phyloP scores from a whole-genome alignment of 768 basidiomycete species.

The Pleurotus sapidus region DNA sequence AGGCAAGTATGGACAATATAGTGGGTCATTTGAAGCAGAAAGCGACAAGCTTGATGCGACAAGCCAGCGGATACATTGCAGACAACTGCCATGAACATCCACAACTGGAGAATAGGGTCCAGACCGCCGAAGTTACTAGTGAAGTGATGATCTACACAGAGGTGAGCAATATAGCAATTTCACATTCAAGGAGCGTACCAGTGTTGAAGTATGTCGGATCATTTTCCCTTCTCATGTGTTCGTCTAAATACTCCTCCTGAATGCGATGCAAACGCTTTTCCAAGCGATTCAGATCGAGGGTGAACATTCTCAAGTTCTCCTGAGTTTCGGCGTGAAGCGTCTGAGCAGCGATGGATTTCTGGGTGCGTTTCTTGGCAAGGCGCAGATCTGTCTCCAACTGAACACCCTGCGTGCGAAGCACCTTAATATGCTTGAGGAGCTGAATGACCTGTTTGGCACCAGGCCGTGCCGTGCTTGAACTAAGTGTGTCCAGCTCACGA shows the following conservation, averaged over 20 bases:
- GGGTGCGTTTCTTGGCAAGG: no score
- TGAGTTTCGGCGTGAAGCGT: not conserved
- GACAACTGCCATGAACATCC: not conserved
- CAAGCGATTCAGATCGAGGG: not conserved
- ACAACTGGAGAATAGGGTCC: not conserved
- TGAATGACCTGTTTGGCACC: no score
- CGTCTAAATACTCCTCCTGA: not conserved
- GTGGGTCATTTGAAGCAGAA: not conserved
- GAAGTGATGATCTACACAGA: not conserved
- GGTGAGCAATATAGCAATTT: not conserved
- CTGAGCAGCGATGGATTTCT: not conserved
- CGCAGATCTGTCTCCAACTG: no score
- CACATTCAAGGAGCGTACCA: not conserved
- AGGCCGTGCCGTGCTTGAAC: no score
- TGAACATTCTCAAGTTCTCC: not conserved
- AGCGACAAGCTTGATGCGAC: not conserved
- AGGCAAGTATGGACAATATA: not conserved
- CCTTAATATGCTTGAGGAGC: no score
- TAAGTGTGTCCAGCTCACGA: not conserved
- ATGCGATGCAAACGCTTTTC: not conserved
- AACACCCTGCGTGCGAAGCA: no score
- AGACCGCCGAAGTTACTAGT: not conserved
- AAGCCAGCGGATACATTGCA: not conserved
- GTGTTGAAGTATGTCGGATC: not conserved
- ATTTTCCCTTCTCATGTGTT: not conserved